Conservation (phyloP, 2,329 filamentous ascomycete species). For the Clarireedia sp. region DNA sequence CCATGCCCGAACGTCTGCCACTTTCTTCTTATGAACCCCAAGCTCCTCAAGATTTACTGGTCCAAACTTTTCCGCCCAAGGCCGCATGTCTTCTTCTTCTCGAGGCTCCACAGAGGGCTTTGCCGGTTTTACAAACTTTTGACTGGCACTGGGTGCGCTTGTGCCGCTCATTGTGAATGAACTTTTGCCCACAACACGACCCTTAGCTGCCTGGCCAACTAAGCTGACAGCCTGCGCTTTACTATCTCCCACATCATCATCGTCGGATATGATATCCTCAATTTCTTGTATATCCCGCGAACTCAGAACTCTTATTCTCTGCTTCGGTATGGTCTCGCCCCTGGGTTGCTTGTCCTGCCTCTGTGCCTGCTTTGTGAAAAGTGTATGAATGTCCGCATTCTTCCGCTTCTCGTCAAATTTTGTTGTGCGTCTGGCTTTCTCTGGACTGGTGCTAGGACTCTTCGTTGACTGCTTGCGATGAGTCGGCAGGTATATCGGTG, state of each 20-base stretch:
- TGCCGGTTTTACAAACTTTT: conserved; percentile 43
- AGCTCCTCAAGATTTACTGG: conserved; percentile 72
- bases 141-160: conserved; percentile 33
- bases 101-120: conserved; percentile 17
- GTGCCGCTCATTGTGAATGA: conserved; percentile 22
- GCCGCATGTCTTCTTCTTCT: conserved; percentile 49
- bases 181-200: conserved; percentile 38
- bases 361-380: conserved; percentile 56
- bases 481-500: conserved; percentile 24
- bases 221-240: conserved; percentile 45
- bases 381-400: conserved; percentile 47
- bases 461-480: conserved; percentile 26
- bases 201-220: conserved; percentile 48
- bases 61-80: conserved; percentile 83
- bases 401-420: conserved; percentile 44
- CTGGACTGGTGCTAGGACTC: conserved; percentile 37
- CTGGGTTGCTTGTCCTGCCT: conserved; percentile 28
- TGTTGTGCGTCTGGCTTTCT: conserved; percentile 33
- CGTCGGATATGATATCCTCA: conserved; percentile 46
- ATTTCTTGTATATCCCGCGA: conserved; percentile 43
- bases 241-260: conserved; percentile 45
- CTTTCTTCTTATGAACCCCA: conserved; percentile 91
- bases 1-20: conserved; percentile 78
- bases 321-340: conserved; percentile 11
- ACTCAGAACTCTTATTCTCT: conserved; percentile 30